Evolutionary conservation across 2,329 filamentous ascomycete species (phyloP).

Genomic region (Drechslera avenae): DNA sequence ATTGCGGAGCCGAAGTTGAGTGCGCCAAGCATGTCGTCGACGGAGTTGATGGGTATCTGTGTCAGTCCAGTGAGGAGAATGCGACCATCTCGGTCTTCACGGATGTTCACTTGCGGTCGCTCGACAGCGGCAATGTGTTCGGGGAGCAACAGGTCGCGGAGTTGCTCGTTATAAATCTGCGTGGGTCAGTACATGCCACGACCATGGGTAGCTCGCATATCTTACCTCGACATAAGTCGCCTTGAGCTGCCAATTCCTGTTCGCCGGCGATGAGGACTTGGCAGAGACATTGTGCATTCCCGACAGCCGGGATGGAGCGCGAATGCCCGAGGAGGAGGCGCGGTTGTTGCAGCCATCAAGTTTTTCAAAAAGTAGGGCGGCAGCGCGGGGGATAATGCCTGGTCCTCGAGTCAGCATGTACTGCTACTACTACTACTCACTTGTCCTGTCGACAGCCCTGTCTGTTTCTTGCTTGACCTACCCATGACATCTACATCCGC

Average conservation of each 20-base stretch:
- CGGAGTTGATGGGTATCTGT: conserved; percentile 85
- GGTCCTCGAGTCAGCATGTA: conserved; percentile 26
- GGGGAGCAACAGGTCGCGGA: conserved; percentile 85
- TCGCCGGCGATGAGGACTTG: conserved; percentile 54
- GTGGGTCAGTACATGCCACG: conserved; percentile 20
- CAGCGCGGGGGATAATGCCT: conserved; percentile 96
- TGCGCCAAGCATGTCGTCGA: conserved; percentile 86
- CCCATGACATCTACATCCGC: conserved; percentile 74
- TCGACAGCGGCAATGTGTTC: conserved; percentile 73
- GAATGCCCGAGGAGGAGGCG: conserved; percentile 75
- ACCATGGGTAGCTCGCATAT: not conserved
- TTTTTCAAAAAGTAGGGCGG: conserved; percentile 83
- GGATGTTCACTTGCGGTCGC: conserved; percentile 81
- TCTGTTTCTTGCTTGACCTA: conserved; percentile 53
- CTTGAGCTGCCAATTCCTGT: conserved; percentile 87
- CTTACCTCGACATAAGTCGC: conserved; percentile 82
- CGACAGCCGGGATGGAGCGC: conserved; percentile 71
- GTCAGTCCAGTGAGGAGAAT: conserved; percentile 91
- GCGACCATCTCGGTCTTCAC: conserved; percentile 91
- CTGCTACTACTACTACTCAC: too few relatives aligned
- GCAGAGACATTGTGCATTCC: conserved; percentile 52
- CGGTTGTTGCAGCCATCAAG: conserved; percentile 68
- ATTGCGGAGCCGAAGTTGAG: conserved; percentile 92
- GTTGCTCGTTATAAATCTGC: conserved; percentile 95
- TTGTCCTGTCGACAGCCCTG: not conserved